phyloP scores from a whole-genome alignment of 345 rosid species.

The Geranium rotundifolium region DNA sequence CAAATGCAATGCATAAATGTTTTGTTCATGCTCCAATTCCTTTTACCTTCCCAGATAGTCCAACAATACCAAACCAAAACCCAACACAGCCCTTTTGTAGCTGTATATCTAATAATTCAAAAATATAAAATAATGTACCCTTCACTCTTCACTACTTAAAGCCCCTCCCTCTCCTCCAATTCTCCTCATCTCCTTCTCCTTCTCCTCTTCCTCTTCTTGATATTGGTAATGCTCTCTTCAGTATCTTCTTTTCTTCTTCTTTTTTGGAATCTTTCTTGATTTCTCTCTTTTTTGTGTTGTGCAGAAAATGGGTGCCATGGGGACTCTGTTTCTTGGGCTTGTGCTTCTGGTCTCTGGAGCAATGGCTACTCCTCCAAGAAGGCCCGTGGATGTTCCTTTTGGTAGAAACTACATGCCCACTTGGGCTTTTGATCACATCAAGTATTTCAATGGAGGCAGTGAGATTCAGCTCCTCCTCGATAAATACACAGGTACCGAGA shows the following conservation, averaged over 20 bases:
- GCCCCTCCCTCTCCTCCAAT: background rate
- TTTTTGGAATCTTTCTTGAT: too few species aligned
- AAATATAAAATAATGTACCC: background rate
- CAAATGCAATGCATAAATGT: too few species aligned
- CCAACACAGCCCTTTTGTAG: background rate
- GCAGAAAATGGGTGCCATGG: background rate
- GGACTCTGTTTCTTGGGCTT: slow-evolving; percentile 18
- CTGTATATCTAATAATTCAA: background rate
- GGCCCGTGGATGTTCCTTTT: slow-evolving; percentile 52
- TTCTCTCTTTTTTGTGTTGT: too few species aligned
- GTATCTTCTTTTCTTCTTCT: background rate
- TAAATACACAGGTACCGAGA: slow-evolving; percentile 54
- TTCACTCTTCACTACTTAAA: background rate
- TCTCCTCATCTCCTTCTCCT: background rate
- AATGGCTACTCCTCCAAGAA: slow-evolving; percentile 45
- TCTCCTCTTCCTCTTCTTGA: background rate
- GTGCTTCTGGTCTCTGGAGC: slow-evolving; percentile 32
- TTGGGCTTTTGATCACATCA: slow-evolving; percentile 93
- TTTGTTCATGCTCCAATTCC: too few species aligned
- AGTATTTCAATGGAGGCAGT: slow-evolving; percentile 60
- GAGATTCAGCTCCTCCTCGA: slow-evolving; percentile 62
- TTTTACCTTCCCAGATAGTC: too few species aligned
- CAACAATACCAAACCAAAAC: too few species aligned
- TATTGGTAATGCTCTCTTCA: background rate
- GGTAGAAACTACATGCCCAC: slow-evolving; percentile 71